Evolutionary conservation across 2,329 filamentous ascomycete genomes (phyloP).

Genomic region (Tolypocladium inflatum): DNA sequence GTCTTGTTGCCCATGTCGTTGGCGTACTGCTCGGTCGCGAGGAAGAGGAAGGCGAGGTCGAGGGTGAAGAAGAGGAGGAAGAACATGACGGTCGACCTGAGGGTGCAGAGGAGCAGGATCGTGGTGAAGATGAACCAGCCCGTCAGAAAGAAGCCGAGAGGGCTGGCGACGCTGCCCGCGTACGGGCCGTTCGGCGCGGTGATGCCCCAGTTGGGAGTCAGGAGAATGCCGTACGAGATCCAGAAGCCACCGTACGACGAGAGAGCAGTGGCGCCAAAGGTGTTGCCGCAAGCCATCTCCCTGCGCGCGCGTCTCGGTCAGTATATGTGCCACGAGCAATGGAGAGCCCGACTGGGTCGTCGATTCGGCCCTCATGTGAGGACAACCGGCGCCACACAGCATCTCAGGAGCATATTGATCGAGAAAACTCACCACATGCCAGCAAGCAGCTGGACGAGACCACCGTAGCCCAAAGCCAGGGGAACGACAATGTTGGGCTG

Average conservation of each 20-base stretch:
- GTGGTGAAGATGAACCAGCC: slow-evolving; percentile 84
- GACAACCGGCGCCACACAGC: neutral
- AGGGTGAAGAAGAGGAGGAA: slow-evolving; percentile 69
- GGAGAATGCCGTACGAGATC: slow-evolving; percentile 64
- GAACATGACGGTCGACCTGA: slow-evolving; percentile 70
- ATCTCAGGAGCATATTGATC: neutral
- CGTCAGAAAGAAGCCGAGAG: slow-evolving; percentile 65
- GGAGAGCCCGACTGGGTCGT: neutral
- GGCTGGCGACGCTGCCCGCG: slow-evolving; percentile 35
- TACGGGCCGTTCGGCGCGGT: slow-evolving; percentile 36
- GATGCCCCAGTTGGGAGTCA: slow-evolving; percentile 60
- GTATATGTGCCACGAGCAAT: neutral
- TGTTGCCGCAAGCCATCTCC: slow-evolving; percentile 81
- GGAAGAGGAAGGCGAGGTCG: slow-evolving; percentile 65
- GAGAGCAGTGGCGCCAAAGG: slow-evolving; percentile 72
- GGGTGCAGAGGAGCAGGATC: slow-evolving; percentile 62
- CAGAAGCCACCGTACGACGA: slow-evolving; percentile 81
- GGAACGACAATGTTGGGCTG: slow-evolving; percentile 58
- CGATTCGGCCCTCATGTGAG: neutral
- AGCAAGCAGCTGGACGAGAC: slow-evolving; percentile 67
- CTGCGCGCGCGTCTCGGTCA: slow-evolving; percentile 26
- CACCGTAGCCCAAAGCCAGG: slow-evolving; percentile 65
- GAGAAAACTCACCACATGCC: slow-evolving; percentile 70
- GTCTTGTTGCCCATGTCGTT: slow-evolving; percentile 37
- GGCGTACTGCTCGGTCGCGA: slow-evolving; percentile 54